A percentile compares a stretch with the other conserved stretches of the same genome.
phyloP scores from a whole-genome alignment of 2,329 filamentous ascomycete species.

The Neonectria ditissima region DNA sequence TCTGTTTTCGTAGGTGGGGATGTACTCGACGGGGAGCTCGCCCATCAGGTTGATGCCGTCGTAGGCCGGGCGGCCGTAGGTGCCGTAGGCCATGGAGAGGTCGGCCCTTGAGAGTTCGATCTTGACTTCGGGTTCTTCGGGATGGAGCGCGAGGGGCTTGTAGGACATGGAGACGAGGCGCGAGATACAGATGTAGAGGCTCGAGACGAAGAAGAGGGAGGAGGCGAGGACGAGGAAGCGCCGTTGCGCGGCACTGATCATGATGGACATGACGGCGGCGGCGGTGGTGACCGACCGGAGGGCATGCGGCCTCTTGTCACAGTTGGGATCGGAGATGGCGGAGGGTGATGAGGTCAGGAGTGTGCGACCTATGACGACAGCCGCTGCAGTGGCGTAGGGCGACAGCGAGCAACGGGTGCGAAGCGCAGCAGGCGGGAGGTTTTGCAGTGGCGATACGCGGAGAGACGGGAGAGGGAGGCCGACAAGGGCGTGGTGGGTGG shows the following conservation, averaged over 20 bases:
- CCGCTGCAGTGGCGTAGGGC: conserved; percentile 1
- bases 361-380: conserved; percentile 5
- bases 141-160: conserved; percentile 21
- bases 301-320: conserved; percentile 13
- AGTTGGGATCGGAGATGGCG: background rate
- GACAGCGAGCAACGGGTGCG: background rate
- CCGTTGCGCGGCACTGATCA: conserved; percentile 44
- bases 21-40: conserved; percentile 45
- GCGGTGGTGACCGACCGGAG: conserved; percentile 14
- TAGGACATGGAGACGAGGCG: conserved; percentile 47
- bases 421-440: background rate
- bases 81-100: conserved; percentile 56
- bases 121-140: conserved; percentile 19
- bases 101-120: conserved; percentile 46
- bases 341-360: background rate
- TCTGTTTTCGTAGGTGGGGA: conserved; percentile 52
- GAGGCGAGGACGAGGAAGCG: conserved; percentile 48
- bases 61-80: conserved; percentile 54
- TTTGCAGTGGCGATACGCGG: background rate
- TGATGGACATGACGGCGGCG: conserved; percentile 33
- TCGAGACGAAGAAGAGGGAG: conserved; percentile 49
- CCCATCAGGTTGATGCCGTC: conserved; percentile 48
- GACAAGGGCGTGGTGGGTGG: background rate
- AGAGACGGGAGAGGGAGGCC: conserved; percentile 3
- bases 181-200: conserved; percentile 49